phyloP scores from a whole-genome alignment of 2,329 filamentous ascomycete genomes.

The Microsporum audouinii region DNA sequence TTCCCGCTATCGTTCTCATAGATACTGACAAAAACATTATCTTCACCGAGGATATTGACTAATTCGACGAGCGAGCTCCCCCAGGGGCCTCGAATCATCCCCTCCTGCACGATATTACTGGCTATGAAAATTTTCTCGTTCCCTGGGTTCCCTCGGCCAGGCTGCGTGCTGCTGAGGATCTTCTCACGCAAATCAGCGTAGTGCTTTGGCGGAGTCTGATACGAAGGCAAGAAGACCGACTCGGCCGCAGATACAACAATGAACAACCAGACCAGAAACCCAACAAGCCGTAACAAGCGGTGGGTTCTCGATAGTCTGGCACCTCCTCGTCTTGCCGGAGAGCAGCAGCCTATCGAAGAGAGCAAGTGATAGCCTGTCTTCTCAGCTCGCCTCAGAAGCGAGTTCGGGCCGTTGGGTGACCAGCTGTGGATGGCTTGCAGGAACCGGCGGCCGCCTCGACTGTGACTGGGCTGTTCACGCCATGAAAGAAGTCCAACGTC shows the following conservation, averaged over 20 bases:
- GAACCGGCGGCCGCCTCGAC: neutral
- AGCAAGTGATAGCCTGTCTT: neutral
- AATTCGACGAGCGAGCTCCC: conserved; percentile 7
- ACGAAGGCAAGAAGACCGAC: conserved; percentile 7
- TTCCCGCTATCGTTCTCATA: conserved; percentile 12
- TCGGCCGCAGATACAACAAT: conserved; percentile 5
- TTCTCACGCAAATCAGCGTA: conserved; percentile 1
- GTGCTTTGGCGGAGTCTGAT: conserved; percentile 8
- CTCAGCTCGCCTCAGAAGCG: neutral
- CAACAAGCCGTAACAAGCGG: neutral
- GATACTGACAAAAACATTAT: conserved; percentile 13
- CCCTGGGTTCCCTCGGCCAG: conserved; percentile 9
- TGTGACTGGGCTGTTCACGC: neutral
- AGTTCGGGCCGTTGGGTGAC: neutral
- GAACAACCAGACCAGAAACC: conserved; percentile 3
- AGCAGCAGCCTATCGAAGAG: neutral
- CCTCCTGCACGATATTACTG: conserved; percentile 9
- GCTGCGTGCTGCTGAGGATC: neutral
- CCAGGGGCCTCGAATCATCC: conserved; percentile 8
- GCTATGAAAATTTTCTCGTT: conserved; percentile 12
- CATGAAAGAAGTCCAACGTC: neutral
- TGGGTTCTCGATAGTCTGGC: neutral
- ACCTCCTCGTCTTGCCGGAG: neutral
- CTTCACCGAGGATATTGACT: conserved; percentile 9
- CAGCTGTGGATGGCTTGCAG: neutral